Evolutionary conservation across 208 protist species (phyloP), one percentile per base, ranked within the genome.

Genomic region (Trypanosoma lewisi): DNA sequence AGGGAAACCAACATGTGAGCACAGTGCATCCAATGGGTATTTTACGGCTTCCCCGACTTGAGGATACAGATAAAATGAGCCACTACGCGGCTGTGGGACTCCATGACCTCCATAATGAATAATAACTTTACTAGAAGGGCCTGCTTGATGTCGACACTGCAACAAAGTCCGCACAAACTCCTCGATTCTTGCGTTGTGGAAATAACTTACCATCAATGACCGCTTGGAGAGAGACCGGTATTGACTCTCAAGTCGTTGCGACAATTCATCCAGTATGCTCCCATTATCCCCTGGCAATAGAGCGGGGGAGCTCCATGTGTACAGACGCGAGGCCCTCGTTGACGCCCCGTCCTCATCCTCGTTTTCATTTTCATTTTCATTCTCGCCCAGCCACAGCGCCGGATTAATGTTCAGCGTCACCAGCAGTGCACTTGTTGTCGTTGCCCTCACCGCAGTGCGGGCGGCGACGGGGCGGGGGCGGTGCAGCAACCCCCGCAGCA

Each of bases 71-170:
- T 69, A 88, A 11, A 91, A 23, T n/a, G 67, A 77, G 12, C 82
- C 82, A 19, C 63, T 59, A 27, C 70, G 71, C 39, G 82, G 84
- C 28, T 71, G 61, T 25, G 82, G 84, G 51, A 92, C 73, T 0
- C 86, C 89, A 51, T 83, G 79, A 3, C 82, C 81, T 19, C 78
- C 77, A 70, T 95, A 95, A 66, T 95, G 89, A 23, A 92, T 78
- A 42, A 95, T 80, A 16, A 95, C 80, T 59, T 89, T 92, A 0
- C 72, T 68, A 16, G 76, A 73, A 14, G 44, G 3, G 4, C 83
- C 83, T 14, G 85, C 85, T 16, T 85, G 72, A 41, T 85, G 75
- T 21, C 89, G 79, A 25, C 79, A 77, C 28, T 93, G 79, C 54
- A 67, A 76, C 36, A 93, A 70, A 5, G 69, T 69, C 66, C 85